A percentile compares a stretch with the other conserved stretches of the same genome.
Evolutionary conservation across 2,329 filamentous ascomycete genomes (phyloP).

Genomic region (Cladophialophora exuberans): DNA sequence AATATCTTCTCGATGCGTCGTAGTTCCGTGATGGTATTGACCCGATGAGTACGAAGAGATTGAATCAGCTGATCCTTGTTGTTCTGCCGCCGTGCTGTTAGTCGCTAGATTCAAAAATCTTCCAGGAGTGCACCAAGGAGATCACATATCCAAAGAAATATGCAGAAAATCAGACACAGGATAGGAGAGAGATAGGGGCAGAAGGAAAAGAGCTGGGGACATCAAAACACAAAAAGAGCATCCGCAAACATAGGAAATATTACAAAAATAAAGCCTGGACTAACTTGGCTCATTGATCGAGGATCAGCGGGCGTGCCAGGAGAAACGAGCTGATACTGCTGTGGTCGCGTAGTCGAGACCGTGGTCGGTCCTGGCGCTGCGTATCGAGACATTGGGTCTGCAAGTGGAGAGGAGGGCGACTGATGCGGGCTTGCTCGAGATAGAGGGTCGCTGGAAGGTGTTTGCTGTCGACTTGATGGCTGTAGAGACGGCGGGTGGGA

Average conservation of each 20-base stretch:
- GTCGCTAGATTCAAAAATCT: background rate
- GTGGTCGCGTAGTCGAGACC: slow-evolving; percentile 14
- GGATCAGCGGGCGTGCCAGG: slow-evolving; percentile 32
- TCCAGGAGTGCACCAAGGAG: slow-evolving; percentile 21
- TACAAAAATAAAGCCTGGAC: slow-evolving; percentile 36
- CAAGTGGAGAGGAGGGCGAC: slow-evolving; percentile 6
- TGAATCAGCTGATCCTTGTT: slow-evolving; percentile 62
- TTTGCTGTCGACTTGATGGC: background rate
- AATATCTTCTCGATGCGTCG: slow-evolving; percentile 71
- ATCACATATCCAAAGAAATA: slow-evolving; percentile 15
- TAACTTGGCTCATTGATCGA: slow-evolving; percentile 34
- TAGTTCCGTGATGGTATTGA: slow-evolving; percentile 74
- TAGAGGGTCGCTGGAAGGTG: background rate
- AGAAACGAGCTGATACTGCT: slow-evolving; percentile 33
- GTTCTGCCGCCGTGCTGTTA: slow-evolving; percentile 39
- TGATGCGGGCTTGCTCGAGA: slow-evolving; percentile 6
- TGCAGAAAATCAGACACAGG: slow-evolving; percentile 14
- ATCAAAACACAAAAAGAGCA: slow-evolving; percentile 6
- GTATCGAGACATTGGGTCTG: slow-evolving; percentile 22
- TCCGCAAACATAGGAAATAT: slow-evolving; percentile 33
- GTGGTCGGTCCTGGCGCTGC: slow-evolving; percentile 16
- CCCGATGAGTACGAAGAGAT: slow-evolving; percentile 66
- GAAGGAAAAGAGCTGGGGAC: slow-evolving; percentile 20
- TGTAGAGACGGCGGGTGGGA: slow-evolving; percentile 13
- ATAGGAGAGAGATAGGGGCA: slow-evolving; percentile 14